Evolutionary conservation across 306 rosid species (phyloP).

Genomic region (Sphenostylis stenocarpa): DNA sequence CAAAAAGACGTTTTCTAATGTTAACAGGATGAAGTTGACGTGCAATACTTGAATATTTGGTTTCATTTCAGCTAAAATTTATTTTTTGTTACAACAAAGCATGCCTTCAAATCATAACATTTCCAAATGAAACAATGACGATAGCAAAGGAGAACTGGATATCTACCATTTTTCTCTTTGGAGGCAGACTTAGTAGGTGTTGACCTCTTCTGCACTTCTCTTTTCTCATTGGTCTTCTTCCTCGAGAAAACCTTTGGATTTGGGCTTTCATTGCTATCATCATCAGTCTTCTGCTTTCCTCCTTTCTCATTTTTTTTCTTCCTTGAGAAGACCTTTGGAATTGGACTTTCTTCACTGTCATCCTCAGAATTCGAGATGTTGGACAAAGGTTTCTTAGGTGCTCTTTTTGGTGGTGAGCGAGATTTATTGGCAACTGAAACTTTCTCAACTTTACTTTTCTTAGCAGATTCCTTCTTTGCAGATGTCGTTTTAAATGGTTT

Average conservation of each 20-base stretch:
- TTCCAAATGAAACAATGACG: conserved; percentile 13
- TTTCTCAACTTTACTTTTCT: conserved; percentile 61
- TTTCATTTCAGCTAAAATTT: conserved; percentile 20
- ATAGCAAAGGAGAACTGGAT: conserved; percentile 23
- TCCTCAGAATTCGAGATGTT: conserved; percentile 53
- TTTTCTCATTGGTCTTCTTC: conserved; percentile 67
- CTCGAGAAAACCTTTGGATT: conserved; percentile 70
- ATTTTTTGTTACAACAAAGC: conserved; percentile 7
- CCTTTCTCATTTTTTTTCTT: conserved; percentile 65
- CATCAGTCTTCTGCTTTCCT: conserved; percentile 49
- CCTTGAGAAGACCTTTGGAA: conserved; percentile 72
- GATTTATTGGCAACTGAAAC: conserved; percentile 46
- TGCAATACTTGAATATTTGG: not conserved
- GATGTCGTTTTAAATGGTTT: conserved; percentile 49
- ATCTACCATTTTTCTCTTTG: conserved; percentile 78
- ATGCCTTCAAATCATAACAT: not conserved
- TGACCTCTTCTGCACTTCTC: conserved; percentile 47
- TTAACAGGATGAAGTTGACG: not conserved
- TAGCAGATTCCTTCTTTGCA: conserved; percentile 61
- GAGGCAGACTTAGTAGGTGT: conserved; percentile 54
- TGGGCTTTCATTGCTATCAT: conserved; percentile 60
- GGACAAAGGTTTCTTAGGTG: conserved; percentile 53
- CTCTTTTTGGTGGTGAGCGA: conserved; percentile 49
- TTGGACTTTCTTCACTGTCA: conserved; percentile 59
- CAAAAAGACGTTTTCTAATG: conserved; percentile 23